Conservation (phyloP, 2,329 filamentous ascomycete genomes). For the Aspergillus persii region DNA sequence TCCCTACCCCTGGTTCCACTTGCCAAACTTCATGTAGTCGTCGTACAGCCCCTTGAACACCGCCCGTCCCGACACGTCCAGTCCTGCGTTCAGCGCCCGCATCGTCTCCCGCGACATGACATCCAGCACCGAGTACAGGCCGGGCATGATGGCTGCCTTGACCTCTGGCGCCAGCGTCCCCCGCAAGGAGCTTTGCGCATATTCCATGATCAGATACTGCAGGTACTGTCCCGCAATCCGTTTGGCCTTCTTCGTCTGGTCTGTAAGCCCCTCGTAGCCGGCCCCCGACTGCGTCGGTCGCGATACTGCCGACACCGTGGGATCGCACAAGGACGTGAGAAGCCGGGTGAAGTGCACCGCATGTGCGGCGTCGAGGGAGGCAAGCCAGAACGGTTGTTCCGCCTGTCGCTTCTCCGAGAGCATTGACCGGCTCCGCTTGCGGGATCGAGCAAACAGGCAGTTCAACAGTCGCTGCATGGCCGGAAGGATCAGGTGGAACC, state of each 20-base stretch:
- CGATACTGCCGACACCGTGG: slow-evolving; percentile 56
- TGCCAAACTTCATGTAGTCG: slow-evolving; percentile 50
- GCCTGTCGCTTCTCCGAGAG: slow-evolving; percentile 22
- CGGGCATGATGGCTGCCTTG: slow-evolving; percentile 52
- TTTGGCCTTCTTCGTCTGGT: slow-evolving; percentile 59
- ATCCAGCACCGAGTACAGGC: slow-evolving; percentile 53
- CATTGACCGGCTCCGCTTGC: slow-evolving; percentile 30
- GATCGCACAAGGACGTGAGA: slow-evolving; percentile 60
- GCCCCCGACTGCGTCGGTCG: slow-evolving; percentile 29
- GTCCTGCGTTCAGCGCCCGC: slow-evolving; percentile 50
- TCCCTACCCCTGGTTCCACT: slow-evolving; percentile 45
- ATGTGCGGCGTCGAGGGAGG: slow-evolving; percentile 41
- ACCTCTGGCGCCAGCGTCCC: slow-evolving; percentile 51
- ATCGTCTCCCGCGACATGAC: slow-evolving; percentile 52
- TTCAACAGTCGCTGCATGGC: slow-evolving; percentile 55
- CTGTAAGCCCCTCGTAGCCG: slow-evolving; percentile 51
- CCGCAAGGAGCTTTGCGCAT: slow-evolving; percentile 53
- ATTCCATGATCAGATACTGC: slow-evolving; percentile 57
- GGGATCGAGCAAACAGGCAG: slow-evolving; percentile 53
- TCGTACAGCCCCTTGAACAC: slow-evolving; percentile 55
- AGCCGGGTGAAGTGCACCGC: slow-evolving; percentile 54
- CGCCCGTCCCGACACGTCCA: slow-evolving; percentile 52
- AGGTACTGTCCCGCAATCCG: slow-evolving; percentile 58
- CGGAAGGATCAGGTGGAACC: slow-evolving; percentile 58
- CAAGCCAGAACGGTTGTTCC: slow-evolving; percentile 33